These are phyloP conservation scores for Tricholoma terreum DNA, from an alignment of 768 basidiomycete species.

Conservation along the genomic window DNA sequence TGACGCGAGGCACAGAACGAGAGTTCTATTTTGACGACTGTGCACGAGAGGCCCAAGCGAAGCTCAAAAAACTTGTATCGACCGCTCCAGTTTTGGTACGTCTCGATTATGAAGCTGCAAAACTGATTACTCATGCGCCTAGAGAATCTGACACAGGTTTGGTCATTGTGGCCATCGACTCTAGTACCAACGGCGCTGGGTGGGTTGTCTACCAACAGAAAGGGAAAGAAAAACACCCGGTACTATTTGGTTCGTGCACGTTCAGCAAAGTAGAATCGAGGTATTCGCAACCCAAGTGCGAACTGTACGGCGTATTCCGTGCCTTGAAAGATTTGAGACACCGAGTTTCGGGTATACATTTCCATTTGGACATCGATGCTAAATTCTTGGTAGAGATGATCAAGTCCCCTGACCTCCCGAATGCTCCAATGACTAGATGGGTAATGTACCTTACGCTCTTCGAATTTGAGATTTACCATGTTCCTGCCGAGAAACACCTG, in stretches of 20 bases:
- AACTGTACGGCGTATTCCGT: slow-evolving; percentile 35
- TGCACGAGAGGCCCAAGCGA: too few species aligned
- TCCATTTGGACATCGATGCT: slow-evolving; percentile 37
- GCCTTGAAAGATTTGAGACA: slow-evolving; percentile 27
- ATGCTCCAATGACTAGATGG: too few species aligned
- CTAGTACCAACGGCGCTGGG: slow-evolving; percentile 28
- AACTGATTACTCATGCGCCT: background rate
- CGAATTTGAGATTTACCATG: too few species aligned
- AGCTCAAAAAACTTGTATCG: slow-evolving; percentile 18
- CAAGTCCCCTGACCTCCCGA: too few species aligned
- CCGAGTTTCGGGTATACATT: too few species aligned
- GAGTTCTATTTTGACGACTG: too few species aligned
- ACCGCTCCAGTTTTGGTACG: slow-evolving; percentile 25
- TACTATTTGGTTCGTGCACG: slow-evolving; percentile 29
- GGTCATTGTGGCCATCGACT: slow-evolving; percentile 34
- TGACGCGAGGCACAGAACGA: too few species aligned
- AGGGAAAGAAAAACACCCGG: slow-evolving; percentile 17
- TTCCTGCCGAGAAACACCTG: too few species aligned
- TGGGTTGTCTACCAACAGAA: slow-evolving; percentile 32
- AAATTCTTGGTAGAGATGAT: slow-evolving; percentile 36
- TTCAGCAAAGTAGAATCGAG: slow-evolving; percentile 28
- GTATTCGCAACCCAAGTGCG: slow-evolving; percentile 31
- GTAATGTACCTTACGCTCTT: too few species aligned
- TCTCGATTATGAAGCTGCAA: slow-evolving; percentile 36
- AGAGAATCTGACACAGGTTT: slow-evolving; percentile 17